These are phyloP conservation scores for Colletotrichum sp. DNA, from an alignment of 2,329 filamentous ascomycete species.

Conservation along the genomic window DNA sequence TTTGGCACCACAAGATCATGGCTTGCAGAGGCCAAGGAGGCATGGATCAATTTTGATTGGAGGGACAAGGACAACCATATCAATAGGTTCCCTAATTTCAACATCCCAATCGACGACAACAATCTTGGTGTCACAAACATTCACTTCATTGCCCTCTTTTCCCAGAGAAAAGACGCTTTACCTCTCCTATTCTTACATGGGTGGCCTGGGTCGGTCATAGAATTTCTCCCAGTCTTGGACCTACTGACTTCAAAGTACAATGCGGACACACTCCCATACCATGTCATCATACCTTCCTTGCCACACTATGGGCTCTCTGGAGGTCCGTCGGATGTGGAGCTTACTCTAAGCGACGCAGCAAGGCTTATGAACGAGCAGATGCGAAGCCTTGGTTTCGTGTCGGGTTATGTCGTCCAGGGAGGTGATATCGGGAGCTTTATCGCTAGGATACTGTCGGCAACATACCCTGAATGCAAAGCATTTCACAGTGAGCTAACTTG, in stretches of 20 bases:
- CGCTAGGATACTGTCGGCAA: slow-evolving; percentile 44
- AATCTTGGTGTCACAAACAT: neutral
- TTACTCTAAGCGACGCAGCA: slow-evolving; percentile 33
- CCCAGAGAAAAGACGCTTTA: slow-evolving; percentile 49
- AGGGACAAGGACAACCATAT: neutral
- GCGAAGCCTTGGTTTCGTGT: slow-evolving; percentile 53
- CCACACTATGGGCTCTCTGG: slow-evolving; percentile 54
- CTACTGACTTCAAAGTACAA: slow-evolving; percentile 51
- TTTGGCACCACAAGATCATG: neutral
- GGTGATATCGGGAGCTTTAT: slow-evolving; percentile 58
- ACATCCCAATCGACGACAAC: neutral
- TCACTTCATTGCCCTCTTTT: slow-evolving; percentile 26
- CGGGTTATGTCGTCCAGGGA: slow-evolving; percentile 59
- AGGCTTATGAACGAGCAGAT: slow-evolving; percentile 55
- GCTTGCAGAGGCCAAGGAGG: neutral
- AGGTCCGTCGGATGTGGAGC: slow-evolving; percentile 31
- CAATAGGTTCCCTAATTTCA: neutral
- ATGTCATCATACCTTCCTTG: slow-evolving; percentile 59
- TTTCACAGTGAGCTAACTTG: slow-evolving; percentile 8
- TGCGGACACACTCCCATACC: slow-evolving; percentile 56
- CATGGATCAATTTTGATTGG: neutral
- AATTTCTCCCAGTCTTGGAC: slow-evolving; percentile 57
- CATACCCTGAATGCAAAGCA: slow-evolving; percentile 51
- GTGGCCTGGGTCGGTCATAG: slow-evolving; percentile 58
- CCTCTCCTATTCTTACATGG: slow-evolving; percentile 58